Percentiles rank a stretch among this genome's conserved stretches.
These are phyloP conservation scores for Dactylella cylindrospora DNA, from an alignment of 2,329 filamentous ascomycete species.

Conservation along the genomic window DNA sequence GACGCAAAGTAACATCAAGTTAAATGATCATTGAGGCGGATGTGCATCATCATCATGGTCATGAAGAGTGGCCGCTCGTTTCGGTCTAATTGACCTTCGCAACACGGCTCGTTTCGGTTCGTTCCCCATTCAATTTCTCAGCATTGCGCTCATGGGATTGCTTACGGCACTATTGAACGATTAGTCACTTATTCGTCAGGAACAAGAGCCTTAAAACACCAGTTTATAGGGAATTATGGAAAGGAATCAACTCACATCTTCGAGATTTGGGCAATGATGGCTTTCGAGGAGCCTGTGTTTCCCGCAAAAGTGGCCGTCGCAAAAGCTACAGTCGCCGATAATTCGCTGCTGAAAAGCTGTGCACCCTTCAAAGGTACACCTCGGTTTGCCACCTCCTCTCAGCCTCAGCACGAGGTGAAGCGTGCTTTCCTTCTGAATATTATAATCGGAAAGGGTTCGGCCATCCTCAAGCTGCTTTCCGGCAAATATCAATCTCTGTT, in stretches of 20 bases:
- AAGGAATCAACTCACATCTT: constrained; percentile 70
- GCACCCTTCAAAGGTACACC: constrained; percentile 88
- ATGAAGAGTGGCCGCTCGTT: constrained; percentile 44
- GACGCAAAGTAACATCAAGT: no score
- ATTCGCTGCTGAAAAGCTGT: constrained; percentile 85
- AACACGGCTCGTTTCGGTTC: constrained; percentile 70
- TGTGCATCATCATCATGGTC: no score
- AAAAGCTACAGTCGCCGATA: constrained; percentile 94
- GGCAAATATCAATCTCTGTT: constrained; percentile 99
- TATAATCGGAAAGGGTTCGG: constrained; percentile 99
- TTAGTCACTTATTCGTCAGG: background rate
- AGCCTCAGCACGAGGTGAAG: constrained; percentile 40
- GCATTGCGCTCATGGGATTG: constrained; percentile 93
- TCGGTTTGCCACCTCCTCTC: constrained; percentile 50
- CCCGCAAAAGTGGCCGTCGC: constrained; percentile 88
- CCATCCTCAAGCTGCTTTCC: constrained; percentile 99
- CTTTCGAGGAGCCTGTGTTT: constrained; percentile 92
- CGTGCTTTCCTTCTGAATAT: constrained; percentile 86
- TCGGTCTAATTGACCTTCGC: constrained; percentile 78
- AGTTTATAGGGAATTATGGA: constrained; percentile 45
- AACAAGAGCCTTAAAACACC: constrained; percentile 13
- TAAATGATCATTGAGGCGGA: no score
- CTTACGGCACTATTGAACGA: constrained; percentile 75
- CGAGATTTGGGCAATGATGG: constrained; percentile 87
- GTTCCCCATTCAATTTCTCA: constrained; percentile 85